Percentiles rank a stretch among this genome's conserved stretches.
Conservation (phyloP, 495 filamentous ascomycete species). For the Neurospora sublineolata region DNA sequence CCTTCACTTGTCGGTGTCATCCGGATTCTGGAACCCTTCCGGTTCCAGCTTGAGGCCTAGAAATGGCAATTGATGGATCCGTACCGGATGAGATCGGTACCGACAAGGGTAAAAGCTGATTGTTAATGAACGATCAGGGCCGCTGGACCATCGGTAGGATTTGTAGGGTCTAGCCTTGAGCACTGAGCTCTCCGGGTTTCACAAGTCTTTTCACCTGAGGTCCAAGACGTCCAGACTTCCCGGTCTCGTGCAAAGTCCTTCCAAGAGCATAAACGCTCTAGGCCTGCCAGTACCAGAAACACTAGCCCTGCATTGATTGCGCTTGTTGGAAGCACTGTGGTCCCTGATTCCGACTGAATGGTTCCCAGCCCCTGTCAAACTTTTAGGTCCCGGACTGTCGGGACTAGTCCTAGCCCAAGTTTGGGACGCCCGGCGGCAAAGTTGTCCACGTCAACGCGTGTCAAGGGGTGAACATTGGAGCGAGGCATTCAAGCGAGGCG, state of each 20-base stretch:
- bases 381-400: neutral
- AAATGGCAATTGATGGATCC: neutral
- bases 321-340: neutral
- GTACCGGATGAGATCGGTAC: rapidly evolving
- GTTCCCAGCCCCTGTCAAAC: neutral
- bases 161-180: neutral
- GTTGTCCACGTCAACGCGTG: neutral
- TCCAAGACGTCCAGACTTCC: neutral
- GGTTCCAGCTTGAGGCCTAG: neutral
- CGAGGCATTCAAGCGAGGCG: neutral
- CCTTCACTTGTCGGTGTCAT: neutral
- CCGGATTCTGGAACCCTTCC: neutral
- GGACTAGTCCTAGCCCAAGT: neutral
- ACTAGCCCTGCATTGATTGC: neutral
- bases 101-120: neutral
- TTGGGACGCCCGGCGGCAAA: neutral
- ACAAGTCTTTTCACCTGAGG: neutral
- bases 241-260: neutral
- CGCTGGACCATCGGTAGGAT: neutral
- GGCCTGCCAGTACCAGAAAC: neutral
- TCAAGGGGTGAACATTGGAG: neutral
- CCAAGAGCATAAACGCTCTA: neutral
- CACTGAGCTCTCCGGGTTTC: neutral
- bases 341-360: neutral
- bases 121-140: neutral